Conservation (phyloP, 2,329 filamentous ascomycete species). For the Raffaelea albimanens region DNA sequence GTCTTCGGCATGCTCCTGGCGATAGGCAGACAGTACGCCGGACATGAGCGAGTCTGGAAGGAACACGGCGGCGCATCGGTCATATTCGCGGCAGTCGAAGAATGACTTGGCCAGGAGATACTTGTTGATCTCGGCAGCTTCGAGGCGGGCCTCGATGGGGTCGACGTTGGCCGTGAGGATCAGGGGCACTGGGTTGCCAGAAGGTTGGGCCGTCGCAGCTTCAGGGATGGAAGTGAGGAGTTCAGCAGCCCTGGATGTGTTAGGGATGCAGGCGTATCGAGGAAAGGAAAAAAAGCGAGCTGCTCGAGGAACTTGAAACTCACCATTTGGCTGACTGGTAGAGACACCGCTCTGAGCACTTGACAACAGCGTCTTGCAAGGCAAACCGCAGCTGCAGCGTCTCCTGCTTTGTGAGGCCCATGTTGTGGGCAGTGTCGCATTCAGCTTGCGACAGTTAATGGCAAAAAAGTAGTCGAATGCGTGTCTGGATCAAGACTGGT, state of each 20-base stretch:
- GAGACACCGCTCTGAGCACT: conserved; percentile 88
- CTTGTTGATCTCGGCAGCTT: conserved; percentile 69
- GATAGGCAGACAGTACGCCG: conserved; percentile 46
- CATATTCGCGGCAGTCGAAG: conserved; percentile 91
- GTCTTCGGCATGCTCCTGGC: conserved; percentile 20
- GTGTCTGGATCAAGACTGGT: no score
- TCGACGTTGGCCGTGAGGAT: conserved; percentile 52
- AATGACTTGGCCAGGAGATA: conserved; percentile 89
- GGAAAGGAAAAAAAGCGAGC: conserved; percentile 10
- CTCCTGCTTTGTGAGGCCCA: conserved; percentile 48
- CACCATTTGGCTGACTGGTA: conserved; percentile 98
- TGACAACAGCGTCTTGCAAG: conserved; percentile 76
- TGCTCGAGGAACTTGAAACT: conserved; percentile 1
- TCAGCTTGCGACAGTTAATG: no score
- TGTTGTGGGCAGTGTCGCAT: no score
- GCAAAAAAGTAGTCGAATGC: no score
- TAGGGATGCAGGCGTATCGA: conserved; percentile 6
- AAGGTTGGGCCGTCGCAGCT: conserved; percentile 28
- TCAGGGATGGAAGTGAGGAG: conserved; percentile 76
- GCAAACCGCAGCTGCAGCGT: conserved; percentile 58
- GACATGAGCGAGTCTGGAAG: conserved; percentile 71
- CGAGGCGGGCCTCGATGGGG: conserved; percentile 62
- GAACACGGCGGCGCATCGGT: conserved; percentile 85
- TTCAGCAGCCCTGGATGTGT: conserved; percentile 69
- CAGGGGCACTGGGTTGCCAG: conserved; percentile 29